Evolutionary conservation across 2,329 filamentous ascomycete genomes (phyloP), one percentile per base, ranked within the genome.

Genomic region (Emericellopsis atlantica): DNA sequence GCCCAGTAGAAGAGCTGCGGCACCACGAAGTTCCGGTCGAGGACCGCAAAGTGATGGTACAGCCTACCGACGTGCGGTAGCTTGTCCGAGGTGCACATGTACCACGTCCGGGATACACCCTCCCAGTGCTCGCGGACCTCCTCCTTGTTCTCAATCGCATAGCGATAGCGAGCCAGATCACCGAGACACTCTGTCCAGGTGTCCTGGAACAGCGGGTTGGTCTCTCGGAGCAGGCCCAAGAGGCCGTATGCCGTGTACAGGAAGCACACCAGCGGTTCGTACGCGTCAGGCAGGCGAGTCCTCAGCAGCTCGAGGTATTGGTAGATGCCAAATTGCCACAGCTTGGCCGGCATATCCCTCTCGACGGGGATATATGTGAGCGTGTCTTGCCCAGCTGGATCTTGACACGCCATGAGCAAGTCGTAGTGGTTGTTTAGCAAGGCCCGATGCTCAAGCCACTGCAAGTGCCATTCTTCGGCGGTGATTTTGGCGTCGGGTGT

Each of bases 121-220:
- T 83, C 84, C 90, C 90, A 96, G 0, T 79, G 75, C 38, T 94
- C 85, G 1, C 84, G 67, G 42, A 90, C 83, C 2, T 73, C 62
- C 46, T 92, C 81, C 22, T 83, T 76, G 33, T 94, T 84, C 55
- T 95, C 89, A 36, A 95, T 88, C 0, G 88, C 87, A 88, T 95
- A 95, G 1, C 72, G 57, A 36, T 93, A 95, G 16, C 89, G 69
- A 0, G 81, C 83, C 0, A 96, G 61, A 53, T 96, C 89, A 0
- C 90, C 90, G 0, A 96, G 64, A 41, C 89, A 95, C 48, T 95
- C 90, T 8, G 94, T 85, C 90, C 90, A 96, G 0, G 85, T 95
- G 43, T 92, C 84, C 40, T 84, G 75, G 48, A 94, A 95, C 0
- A 74, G 70, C 0, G 84, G 79, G 0, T 95, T 85, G 0, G 85